Conservation (phyloP, 1,284 basidiomycete genomes). For the Apiotrichum gracile region DNA sequence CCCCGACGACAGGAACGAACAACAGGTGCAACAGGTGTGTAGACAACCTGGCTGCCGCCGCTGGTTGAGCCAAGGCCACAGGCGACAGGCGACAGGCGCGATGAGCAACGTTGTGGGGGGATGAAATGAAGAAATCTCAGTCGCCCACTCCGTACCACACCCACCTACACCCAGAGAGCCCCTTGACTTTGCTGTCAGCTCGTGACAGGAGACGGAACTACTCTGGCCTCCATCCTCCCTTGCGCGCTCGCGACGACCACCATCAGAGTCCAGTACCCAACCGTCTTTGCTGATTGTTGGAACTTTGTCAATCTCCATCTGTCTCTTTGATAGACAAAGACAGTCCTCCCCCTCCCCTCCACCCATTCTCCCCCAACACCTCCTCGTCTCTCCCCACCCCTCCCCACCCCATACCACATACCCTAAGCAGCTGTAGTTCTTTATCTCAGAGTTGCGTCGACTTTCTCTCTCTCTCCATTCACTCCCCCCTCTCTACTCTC, state of each 20-base stretch:
- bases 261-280: not conserved
- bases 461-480: conserved; percentile 1
- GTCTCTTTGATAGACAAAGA: not conserved
- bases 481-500: not conserved
- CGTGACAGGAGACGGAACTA: too few relatives aligned
- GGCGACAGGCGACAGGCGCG: too few relatives aligned
- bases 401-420: not conserved
- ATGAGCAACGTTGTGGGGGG: not conserved
- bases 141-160: not conserved
- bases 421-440: not conserved
- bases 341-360: not conserved
- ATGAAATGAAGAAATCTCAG: not conserved
- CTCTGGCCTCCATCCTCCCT: too few relatives aligned
- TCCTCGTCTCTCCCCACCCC: conserved; percentile 1
- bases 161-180: too few relatives aligned
- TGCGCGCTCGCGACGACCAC: too few relatives aligned
- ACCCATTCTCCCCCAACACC: conserved; percentile 4
- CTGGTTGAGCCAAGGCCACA: too few relatives aligned
- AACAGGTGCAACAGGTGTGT: too few relatives aligned
- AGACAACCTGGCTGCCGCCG: too few relatives aligned
- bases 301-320: not conserved
- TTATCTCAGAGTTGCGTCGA: not conserved
- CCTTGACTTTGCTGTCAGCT: too few relatives aligned
- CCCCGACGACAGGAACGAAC: too few relatives aligned
- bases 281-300: not conserved